phyloP scores from a whole-genome alignment of 1,284 basidiomycete genomes.

The Phellinidium pouzarii region DNA sequence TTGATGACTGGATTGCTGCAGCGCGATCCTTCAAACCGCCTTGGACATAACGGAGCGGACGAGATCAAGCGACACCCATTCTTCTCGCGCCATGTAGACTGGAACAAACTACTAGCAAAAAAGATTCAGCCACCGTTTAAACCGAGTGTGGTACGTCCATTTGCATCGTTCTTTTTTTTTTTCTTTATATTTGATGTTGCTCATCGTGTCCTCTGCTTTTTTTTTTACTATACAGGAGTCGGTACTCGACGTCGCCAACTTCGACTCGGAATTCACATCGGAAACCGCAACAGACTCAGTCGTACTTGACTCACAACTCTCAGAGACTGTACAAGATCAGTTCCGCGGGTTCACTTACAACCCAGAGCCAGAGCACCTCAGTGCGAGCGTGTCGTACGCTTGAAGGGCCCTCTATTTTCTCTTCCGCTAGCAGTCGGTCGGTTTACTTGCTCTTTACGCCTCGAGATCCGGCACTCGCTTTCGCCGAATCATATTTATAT shows the following conservation, averaged over 20 bases:
- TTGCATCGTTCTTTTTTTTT: conserved; percentile 19
- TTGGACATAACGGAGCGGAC: conserved; percentile 90
- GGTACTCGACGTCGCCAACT: conserved; percentile 81
- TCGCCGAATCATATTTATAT: not conserved
- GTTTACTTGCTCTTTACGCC: not conserved
- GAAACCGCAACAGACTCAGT: conserved; percentile 92
- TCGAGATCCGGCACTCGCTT: not conserved
- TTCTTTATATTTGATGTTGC: not conserved
- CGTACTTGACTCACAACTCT: conserved; percentile 86
- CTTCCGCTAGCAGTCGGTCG: not conserved
- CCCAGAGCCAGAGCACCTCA: conserved; percentile 40
- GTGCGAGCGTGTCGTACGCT: conserved; percentile 7
- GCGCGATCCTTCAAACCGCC: conserved; percentile 78
- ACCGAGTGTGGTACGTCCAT: conserved; percentile 75
- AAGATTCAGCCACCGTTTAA: conserved; percentile 99
- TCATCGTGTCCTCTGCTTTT: not conserved
- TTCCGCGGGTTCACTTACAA: conserved; percentile 87
- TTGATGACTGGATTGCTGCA: conserved; percentile 87
- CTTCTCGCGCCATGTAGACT: conserved; percentile 93
- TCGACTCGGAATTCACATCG: conserved; percentile 91
- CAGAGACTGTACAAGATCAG: conserved; percentile 92
- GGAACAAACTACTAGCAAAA: conserved; percentile 85
- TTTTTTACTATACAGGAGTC: conserved; percentile 47
- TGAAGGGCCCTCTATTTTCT: not conserved
- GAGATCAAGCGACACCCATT: conserved; percentile 97